Percentiles rank a stretch among this genome's conserved stretches.
Conservation (phyloP, 2,329 filamentous ascomycete species). For the Pezicula neosporulosa region DNA sequence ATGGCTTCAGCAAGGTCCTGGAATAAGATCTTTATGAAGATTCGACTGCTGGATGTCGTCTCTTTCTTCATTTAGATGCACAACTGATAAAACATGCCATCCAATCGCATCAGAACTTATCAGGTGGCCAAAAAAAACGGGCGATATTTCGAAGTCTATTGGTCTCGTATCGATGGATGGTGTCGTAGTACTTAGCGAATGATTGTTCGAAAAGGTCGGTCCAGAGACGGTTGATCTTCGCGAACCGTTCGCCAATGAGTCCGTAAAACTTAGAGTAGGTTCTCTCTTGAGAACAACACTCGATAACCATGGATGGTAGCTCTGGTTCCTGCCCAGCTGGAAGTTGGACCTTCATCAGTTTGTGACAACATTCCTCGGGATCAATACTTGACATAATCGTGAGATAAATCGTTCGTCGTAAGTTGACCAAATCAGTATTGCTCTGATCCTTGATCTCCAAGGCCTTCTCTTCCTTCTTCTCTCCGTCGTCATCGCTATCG, state of each 20-base stretch:
- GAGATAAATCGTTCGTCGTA: slow-evolving; percentile 91
- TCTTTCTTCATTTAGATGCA: slow-evolving; percentile 94
- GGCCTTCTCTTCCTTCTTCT: slow-evolving; percentile 74
- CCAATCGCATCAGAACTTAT: slow-evolving; percentile 84
- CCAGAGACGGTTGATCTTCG: slow-evolving; percentile 95
- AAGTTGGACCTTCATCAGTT: slow-evolving; percentile 90
- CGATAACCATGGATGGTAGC: slow-evolving; percentile 93
- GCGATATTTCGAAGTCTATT: slow-evolving; percentile 94
- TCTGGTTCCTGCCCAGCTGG: slow-evolving; percentile 85
- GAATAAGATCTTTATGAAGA: slow-evolving; percentile 97
- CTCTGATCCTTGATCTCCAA: slow-evolving; percentile 98
- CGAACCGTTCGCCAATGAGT: slow-evolving; percentile 88
- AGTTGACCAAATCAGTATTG: slow-evolving; percentile 90
- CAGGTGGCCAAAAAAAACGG: slow-evolving; percentile 86
- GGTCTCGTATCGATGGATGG: slow-evolving; percentile 95
- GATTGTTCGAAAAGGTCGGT: slow-evolving; percentile 85
- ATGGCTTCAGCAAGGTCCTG: slow-evolving; percentile 87
- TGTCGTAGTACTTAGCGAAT: slow-evolving; percentile 93
- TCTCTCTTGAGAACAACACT: slow-evolving; percentile 93
- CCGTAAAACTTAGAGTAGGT: slow-evolving; percentile 98
- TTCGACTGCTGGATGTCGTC: slow-evolving; percentile 92
- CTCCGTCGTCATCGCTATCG: slow-evolving; percentile 68
- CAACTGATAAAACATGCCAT: slow-evolving; percentile 82
- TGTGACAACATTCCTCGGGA: slow-evolving; percentile 96
- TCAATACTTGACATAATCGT: slow-evolving; percentile 97